Evolutionary conservation across 2,329 filamentous ascomycete species (phyloP).

Genomic region (Diaporthe vexans): DNA sequence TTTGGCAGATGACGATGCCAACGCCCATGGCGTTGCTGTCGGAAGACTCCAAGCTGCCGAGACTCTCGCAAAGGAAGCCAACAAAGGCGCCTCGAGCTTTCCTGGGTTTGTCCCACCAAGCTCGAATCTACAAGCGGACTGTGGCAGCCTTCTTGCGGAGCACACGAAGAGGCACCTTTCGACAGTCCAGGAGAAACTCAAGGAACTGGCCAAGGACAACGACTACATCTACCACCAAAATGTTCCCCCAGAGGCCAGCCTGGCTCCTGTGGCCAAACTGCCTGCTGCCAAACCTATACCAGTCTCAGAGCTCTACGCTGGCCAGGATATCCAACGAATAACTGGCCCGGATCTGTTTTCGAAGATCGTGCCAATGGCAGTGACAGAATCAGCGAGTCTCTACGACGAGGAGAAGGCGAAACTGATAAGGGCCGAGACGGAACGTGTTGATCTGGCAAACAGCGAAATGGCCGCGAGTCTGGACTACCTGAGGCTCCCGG

Average conservation of each 20-base stretch:
- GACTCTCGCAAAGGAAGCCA: slow-evolving; percentile 81
- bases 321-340: slow-evolving; percentile 96
- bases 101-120: slow-evolving; percentile 83
- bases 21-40: slow-evolving; percentile 88
- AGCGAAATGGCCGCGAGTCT: slow-evolving; percentile 96
- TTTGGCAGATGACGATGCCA: slow-evolving; percentile 88
- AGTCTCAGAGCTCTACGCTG: slow-evolving; percentile 95
- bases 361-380: slow-evolving; percentile 94
- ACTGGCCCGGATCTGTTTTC: slow-evolving; percentile 97
- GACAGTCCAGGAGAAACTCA: slow-evolving; percentile 84
- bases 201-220: slow-evolving; percentile 88
- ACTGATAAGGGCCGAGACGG: slow-evolving; percentile 90
- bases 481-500: slow-evolving; percentile 92
- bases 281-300: slow-evolving; percentile 97
- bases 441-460: slow-evolving; percentile 92
- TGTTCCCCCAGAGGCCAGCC: slow-evolving; percentile 86
- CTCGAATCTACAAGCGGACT: slow-evolving; percentile 87
- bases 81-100: slow-evolving; percentile 82
- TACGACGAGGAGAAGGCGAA: slow-evolving; percentile 99
- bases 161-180: slow-evolving; percentile 86
- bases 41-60: slow-evolving; percentile 87
- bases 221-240: slow-evolving; percentile 98
- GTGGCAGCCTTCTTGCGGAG: slow-evolving; percentile 80
- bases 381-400: slow-evolving; percentile 95
- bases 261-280: slow-evolving; percentile 87